Percentiles rank a stretch among this genome's conserved stretches.
Evolutionary conservation across 345 rosid genomes (phyloP).

Genomic region (Citrus trifoliata): DNA sequence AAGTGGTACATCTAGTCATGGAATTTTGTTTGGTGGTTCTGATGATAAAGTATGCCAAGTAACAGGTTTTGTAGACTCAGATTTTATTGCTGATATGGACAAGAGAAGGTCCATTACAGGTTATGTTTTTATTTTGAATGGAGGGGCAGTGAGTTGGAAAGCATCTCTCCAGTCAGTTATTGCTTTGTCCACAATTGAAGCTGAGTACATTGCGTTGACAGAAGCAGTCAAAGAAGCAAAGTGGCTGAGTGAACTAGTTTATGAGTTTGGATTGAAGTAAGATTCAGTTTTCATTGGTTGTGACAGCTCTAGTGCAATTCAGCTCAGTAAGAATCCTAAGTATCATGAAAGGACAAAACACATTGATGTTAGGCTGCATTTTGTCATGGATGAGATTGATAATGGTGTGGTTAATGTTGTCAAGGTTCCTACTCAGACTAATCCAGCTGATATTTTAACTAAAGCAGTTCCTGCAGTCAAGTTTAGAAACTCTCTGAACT

Average conservation of each 20-base stretch:
- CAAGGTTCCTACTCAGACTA: background rate
- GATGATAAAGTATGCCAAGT: accelerated
- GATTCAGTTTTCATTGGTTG: background rate
- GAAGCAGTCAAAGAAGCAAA: background rate
- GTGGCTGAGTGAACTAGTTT: accelerated
- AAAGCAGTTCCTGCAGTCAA: background rate
- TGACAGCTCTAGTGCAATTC: background rate
- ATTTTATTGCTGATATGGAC: background rate
- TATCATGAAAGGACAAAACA: background rate
- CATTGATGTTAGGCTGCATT: background rate
- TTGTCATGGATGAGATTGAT: background rate
- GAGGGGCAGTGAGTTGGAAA: background rate
- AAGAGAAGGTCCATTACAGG: background rate
- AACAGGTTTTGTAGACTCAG: background rate
- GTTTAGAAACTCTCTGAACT: background rate
- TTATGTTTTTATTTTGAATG: background rate
- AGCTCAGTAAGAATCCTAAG: accelerated
- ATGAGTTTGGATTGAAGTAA: accelerated
- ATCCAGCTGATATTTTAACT: background rate
- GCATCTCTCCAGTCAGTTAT: background rate
- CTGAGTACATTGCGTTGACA: background rate
- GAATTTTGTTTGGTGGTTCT: accelerated
- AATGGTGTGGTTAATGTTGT: accelerated
- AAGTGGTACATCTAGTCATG: accelerated
- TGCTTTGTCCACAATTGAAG: background rate